These are phyloP conservation scores for Evansstolkia leycettana DNA, from an alignment of 495 filamentous ascomycete species.

Conservation along the genomic window DNA sequence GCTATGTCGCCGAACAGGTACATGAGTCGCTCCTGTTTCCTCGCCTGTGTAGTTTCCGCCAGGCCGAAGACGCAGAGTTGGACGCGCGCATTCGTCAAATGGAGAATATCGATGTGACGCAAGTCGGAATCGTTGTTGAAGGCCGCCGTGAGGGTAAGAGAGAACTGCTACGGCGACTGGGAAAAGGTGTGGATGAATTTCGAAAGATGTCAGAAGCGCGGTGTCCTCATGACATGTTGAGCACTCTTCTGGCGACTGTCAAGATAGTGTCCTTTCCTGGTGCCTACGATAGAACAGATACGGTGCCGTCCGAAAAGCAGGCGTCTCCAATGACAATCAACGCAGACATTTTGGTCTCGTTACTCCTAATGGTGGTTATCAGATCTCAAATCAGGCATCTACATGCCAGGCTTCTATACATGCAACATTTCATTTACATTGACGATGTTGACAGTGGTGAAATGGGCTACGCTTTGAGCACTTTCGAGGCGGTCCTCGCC, in stretches of 20 bases:
- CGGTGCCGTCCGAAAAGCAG: conserved; percentile 43
- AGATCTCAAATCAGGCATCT: conserved; percentile 80
- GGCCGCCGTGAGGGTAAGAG: conserved; percentile 58
- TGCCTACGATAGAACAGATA: conserved; percentile 21
- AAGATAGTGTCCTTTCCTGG: conserved; percentile 59
- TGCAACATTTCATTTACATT: conserved; percentile 92
- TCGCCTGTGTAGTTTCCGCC: conserved; percentile 62
- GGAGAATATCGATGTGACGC: conserved; percentile 85
- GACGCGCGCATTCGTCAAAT: conserved; percentile 85
- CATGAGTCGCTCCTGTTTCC: conserved; percentile 81
- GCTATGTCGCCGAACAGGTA: conserved; percentile 87
- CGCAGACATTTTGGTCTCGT: conserved; percentile 87
- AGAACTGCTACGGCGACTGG: conserved; percentile 57
- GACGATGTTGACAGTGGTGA: conserved; percentile 97
- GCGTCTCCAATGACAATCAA: conserved; percentile 67
- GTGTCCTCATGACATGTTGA: conserved; percentile 91
- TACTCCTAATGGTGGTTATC: conserved; percentile 87
- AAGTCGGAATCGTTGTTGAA: conserved; percentile 78
- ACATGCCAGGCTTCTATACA: conserved; percentile 77
- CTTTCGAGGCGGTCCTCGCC: conserved; percentile 87
- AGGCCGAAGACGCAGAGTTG: conserved; percentile 77
- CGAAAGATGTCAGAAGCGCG: conserved; percentile 72
- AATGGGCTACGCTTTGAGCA: conserved; percentile 93
- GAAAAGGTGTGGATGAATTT: conserved; percentile 77
- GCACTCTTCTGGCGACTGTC: conserved; percentile 73